phyloP scores from a whole-genome alignment of 805 yeast genomes.

The Spathaspora arborariae region DNA sequence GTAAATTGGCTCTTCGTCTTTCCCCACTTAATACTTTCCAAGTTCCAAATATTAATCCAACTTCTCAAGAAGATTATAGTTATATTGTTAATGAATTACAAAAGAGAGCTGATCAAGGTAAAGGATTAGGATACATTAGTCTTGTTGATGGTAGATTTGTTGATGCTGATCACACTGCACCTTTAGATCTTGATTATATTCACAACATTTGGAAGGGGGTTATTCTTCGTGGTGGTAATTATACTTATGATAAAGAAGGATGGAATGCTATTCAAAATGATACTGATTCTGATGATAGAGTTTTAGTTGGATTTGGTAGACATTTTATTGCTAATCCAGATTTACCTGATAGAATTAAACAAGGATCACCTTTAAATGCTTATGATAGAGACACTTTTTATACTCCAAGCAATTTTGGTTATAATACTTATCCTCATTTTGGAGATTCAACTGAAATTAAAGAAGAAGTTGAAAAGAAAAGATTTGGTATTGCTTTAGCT shows the following conservation, averaged over 20 bases:
- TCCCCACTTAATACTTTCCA: slow-evolving; percentile 33
- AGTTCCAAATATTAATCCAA: slow-evolving; percentile 24
- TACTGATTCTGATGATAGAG: slow-evolving; percentile 22
- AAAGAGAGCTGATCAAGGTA: slow-evolving; percentile 23
- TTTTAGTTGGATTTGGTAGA: slow-evolving; percentile 40
- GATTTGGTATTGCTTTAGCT: slow-evolving; percentile 7
- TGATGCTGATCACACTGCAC: slow-evolving; percentile 2
- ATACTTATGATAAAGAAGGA: slow-evolving; percentile 7
- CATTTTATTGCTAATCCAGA: slow-evolving; percentile 45
- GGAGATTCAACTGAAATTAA: slow-evolving; percentile 3
- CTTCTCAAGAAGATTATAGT: slow-evolving; percentile 22
- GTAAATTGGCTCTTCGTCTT: slow-evolving; percentile 28
- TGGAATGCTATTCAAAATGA: slow-evolving; percentile 9
- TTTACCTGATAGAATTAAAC: slow-evolving; percentile 31
- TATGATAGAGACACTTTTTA: slow-evolving; percentile 43
- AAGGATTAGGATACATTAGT: slow-evolving; percentile 33
- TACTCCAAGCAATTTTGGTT: slow-evolving; percentile 26
- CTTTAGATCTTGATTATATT: slow-evolving; percentile 15
- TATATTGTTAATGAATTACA: slow-evolving; percentile 31
- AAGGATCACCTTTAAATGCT: slow-evolving; percentile 30
- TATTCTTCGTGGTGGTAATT: slow-evolving; percentile 16
- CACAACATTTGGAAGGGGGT: slow-evolving; percentile 27
- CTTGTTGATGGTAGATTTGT: slow-evolving; percentile 21
- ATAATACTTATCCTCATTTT: slow-evolving; percentile 12
- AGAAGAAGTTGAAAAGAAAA: slow-evolving; percentile 8